Percentiles rank a stretch among this genome's conserved stretches.
These are phyloP conservation scores for Retiboletus flavoniger DNA, from an alignment of 1,284 basidiomycete species.

Conservation along the genomic window DNA sequence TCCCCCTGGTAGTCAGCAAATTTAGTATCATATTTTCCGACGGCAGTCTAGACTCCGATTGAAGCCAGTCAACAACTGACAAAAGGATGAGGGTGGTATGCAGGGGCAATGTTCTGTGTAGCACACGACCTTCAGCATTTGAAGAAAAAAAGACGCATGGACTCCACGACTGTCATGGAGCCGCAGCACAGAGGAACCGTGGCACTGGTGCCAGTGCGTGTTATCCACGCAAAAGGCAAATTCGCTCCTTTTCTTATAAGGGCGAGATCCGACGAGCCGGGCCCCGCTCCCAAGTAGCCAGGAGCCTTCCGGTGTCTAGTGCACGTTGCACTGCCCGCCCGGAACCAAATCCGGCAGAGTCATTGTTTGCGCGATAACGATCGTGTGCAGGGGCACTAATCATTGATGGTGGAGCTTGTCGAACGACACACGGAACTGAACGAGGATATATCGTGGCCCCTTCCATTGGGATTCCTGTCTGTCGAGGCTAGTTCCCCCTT, in stretches of 20 bases:
- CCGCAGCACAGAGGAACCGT: conserved; percentile 21
- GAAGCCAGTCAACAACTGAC: not conserved
- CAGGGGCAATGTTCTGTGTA: conserved; percentile 11
- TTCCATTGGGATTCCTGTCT: not conserved
- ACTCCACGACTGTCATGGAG: conserved; percentile 24
- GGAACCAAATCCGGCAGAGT: conserved; percentile 25
- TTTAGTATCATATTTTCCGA: not conserved
- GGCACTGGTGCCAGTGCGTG: conserved; percentile 21
- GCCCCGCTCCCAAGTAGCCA: conserved; percentile 3
- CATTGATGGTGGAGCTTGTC: conserved; percentile 22
- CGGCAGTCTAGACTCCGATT: not conserved
- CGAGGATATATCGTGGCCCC: conserved; percentile 10
- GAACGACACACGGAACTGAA: conserved; percentile 14
- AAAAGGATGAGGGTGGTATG: not conserved
- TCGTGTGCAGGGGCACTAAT: conserved; percentile 11
- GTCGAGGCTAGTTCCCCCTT: not conserved
- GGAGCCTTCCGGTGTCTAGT: conserved; percentile 9
- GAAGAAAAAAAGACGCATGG: conserved; percentile 18
- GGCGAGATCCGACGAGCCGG: conserved; percentile 25
- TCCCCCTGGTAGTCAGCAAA: not conserved
- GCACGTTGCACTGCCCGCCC: conserved; percentile 15
- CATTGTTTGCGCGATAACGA: conserved; percentile 26
- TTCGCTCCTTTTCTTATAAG: conserved; percentile 13
- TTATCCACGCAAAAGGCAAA: conserved; percentile 25
- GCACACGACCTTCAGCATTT: conserved; percentile 6